Conservation (phyloP, 2,329 filamentous ascomycete genomes). For the Aspergillus alliaceus region DNA sequence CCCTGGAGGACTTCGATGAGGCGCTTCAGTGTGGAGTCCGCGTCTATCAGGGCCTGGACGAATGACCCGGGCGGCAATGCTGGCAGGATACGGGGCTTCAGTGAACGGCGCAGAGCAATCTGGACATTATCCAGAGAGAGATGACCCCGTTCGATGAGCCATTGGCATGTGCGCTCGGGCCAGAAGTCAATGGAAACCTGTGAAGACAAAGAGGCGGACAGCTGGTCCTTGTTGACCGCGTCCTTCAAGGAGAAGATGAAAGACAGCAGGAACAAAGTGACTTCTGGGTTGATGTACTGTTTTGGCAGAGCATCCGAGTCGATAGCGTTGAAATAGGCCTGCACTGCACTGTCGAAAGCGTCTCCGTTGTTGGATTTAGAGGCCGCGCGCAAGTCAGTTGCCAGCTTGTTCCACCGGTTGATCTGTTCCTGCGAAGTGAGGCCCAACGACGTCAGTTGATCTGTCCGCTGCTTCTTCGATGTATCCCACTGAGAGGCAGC, state of each 20-base stretch:
- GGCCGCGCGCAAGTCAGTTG: constrained; percentile 28
- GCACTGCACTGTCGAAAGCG: constrained; percentile 37
- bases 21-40: constrained; percentile 39
- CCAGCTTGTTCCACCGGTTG: constrained; percentile 36
- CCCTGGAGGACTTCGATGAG: constrained; percentile 39
- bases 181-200: constrained; percentile 36
- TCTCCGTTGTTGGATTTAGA: constrained; percentile 26
- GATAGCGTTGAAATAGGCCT: constrained; percentile 28
- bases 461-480: constrained; percentile 30
- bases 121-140: constrained; percentile 42
- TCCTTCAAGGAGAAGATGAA: constrained; percentile 37
- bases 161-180: constrained; percentile 40
- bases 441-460: constrained; percentile 31
- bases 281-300: constrained; percentile 37
- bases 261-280: constrained; percentile 38
- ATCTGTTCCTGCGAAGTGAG: constrained; percentile 33
- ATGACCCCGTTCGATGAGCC: constrained; percentile 42
- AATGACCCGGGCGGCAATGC: constrained; percentile 40
- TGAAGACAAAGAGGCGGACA: constrained; percentile 25
- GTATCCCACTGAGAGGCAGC: constrained; percentile 30
- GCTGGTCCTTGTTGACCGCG: constrained; percentile 20
- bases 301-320: constrained; percentile 24
- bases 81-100: constrained; percentile 36
- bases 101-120: constrained; percentile 36
- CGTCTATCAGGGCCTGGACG: constrained; percentile 39